Base-by-base conservation (phyloP, 495 filamentous ascomycete species). In the Rostrohypoxylon terebratum region DNA sequence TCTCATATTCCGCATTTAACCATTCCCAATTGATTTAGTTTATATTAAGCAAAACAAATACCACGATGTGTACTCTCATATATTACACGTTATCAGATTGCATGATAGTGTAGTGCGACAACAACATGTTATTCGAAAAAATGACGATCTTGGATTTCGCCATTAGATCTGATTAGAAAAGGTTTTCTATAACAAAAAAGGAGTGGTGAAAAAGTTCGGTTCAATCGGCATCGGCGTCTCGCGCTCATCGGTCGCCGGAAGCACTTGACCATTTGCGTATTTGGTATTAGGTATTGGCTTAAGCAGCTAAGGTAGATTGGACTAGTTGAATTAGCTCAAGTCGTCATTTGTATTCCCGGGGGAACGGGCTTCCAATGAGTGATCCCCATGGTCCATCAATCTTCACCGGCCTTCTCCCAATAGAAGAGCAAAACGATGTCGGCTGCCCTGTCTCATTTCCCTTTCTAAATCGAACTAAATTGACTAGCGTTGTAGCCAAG, bases 401-500 rank as follows among this genome's bases (percentile, higher is more conserved):
- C 55, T 54, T 45, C n/a, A 55, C 63, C 40, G 23, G 40, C 20
- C 58, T 7, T 14, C 28, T 28, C 33, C 66, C 68, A 70, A 70
- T 70, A 33, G 7, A 14, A 10, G 44, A 63, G 20, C 2, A 64
- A 44, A 11, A 25, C 21, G 44, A 63, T 42, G 21, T 55, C 28
- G 28, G 42, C 50, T 55, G 28, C 25, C 31, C 33, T 63, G 44
- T 7, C 53, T 18, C 34, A 48, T 28, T 47, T 53, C 58, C 23
- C 23, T 57, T 62, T 55, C 48, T 28, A 28, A 28, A 28, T 28
- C 4, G 25, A 28, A 28, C 25, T 28, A 20, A 60, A 45, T 16
- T 36, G 13, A 21, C 55, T 66, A 68, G 60, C 64, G 65, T 73
- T n/a, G 31, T 40, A 68, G 70, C 70, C 70, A 73, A 68, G 70